Evolutionary conservation across 2,329 filamentous ascomycete genomes (phyloP).

Genomic region (Chrysoporthe cubensis): DNA sequence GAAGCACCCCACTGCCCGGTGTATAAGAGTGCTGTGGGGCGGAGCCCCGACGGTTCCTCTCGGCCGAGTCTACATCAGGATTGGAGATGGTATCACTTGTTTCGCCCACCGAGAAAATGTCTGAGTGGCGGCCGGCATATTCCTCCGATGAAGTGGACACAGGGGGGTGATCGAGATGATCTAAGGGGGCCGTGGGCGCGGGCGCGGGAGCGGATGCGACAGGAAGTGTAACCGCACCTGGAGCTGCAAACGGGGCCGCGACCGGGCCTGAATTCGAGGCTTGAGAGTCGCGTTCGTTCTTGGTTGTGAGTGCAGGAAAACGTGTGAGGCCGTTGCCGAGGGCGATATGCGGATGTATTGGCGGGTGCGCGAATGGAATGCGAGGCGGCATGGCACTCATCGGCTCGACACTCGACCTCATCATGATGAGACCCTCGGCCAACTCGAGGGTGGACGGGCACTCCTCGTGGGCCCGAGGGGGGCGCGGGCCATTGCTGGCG

Average conservation of each 20-base stretch:
- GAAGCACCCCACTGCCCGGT: not conserved
- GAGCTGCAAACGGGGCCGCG: not conserved
- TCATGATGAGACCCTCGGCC: slow-evolving; percentile 26
- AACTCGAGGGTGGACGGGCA: slow-evolving; percentile 23
- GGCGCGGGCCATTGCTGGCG: slow-evolving; percentile 7
- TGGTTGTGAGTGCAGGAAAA: not conserved
- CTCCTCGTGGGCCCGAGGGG: not conserved
- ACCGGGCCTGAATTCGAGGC: not conserved
- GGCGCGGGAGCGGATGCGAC: not conserved
- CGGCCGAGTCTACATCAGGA: slow-evolving; percentile 18
- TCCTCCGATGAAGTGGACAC: slow-evolving; percentile 28
- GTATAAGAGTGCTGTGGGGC: not conserved
- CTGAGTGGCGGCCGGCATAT: slow-evolving; percentile 19
- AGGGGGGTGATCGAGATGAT: slow-evolving; percentile 13
- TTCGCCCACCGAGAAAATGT: slow-evolving; percentile 23
- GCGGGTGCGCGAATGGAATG: slow-evolving; percentile 15
- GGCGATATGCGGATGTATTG: not conserved
- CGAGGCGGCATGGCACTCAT: slow-evolving; percentile 23
- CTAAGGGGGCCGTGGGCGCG: not conserved
- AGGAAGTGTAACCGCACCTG: not conserved
- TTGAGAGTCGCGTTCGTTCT: slow-evolving; percentile 3
- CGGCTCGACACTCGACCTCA: slow-evolving; percentile 26
- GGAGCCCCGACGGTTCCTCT: not conserved
- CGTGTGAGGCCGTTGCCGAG: slow-evolving; percentile 11
- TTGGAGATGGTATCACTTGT: slow-evolving; percentile 27